These are phyloP conservation scores for Fusarium albosuccineum DNA, from an alignment of 2,329 filamentous ascomycete genomes.

Conservation along the genomic window DNA sequence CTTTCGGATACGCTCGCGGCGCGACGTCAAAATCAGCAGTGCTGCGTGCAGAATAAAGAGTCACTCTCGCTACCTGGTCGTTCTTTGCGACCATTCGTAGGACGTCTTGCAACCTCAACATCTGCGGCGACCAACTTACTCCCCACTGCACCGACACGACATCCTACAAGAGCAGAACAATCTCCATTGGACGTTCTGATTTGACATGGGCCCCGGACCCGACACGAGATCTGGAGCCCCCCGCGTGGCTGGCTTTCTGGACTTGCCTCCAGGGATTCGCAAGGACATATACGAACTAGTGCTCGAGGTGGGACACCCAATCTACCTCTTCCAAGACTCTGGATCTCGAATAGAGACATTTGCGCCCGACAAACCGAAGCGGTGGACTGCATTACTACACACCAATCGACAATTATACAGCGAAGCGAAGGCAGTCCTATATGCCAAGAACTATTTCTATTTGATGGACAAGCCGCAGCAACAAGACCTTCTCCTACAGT, in stretches of 20 bases:
- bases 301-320: conserved; percentile 16
- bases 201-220: not conserved
- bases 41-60: not conserved
- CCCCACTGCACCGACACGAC: not conserved
- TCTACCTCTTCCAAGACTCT: conserved; percentile 24
- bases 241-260: conserved; percentile 8
- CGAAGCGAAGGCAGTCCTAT: conserved; percentile 23
- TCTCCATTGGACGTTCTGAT: not conserved
- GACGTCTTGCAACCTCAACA: conserved; percentile 7
- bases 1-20: not conserved
- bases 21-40: not conserved
- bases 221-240: not conserved
- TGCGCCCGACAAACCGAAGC: conserved; percentile 19
- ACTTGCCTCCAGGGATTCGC: conserved; percentile 7
- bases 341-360: conserved; percentile 16
- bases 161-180: not conserved
- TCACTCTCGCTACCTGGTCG: not conserved
- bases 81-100: not conserved
- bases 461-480: conserved; percentile 16
- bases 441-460: conserved; percentile 16
- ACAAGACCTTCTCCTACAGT: conserved; percentile 13
- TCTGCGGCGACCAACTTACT: conserved; percentile 1
- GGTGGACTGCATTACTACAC: conserved; percentile 25
- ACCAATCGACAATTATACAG: conserved; percentile 16
- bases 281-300: conserved; percentile 14